phyloP scores from a whole-genome alignment of 2,329 filamentous ascomycete species.

The Aspergillus versicolor region DNA sequence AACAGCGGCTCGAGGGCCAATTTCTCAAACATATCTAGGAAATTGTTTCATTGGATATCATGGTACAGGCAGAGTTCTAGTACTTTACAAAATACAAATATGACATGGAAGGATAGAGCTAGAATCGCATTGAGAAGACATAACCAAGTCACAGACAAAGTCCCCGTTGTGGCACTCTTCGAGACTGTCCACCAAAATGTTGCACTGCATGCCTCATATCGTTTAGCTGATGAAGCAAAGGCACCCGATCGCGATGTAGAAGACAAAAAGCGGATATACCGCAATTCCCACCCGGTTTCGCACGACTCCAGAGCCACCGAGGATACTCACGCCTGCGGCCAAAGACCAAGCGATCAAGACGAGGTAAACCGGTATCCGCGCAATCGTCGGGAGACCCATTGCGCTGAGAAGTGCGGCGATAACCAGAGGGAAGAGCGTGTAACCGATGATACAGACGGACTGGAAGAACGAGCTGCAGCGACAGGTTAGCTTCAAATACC shows the following conservation, averaged over 20 bases:
- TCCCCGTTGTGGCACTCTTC: neutral
- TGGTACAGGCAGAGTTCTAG: slow-evolving; percentile 14
- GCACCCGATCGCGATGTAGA: slow-evolving; percentile 89
- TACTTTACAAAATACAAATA: slow-evolving; percentile 9
- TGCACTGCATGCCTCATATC: neutral
- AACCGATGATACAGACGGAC: slow-evolving; percentile 95
- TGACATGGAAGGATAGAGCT: slow-evolving; percentile 3
- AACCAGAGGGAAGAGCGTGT: slow-evolving; percentile 95
- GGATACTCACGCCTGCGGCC: slow-evolving; percentile 91
- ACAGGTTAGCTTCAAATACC: slow-evolving; percentile 18
- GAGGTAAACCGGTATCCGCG: slow-evolving; percentile 85
- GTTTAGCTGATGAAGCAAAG: slow-evolving; percentile 91
- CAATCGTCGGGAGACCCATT: slow-evolving; percentile 72
- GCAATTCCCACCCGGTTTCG: slow-evolving; percentile 92
- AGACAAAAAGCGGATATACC: slow-evolving; percentile 91
- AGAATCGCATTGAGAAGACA: slow-evolving; percentile 9
- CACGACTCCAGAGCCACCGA: slow-evolving; percentile 92
- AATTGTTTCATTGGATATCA: slow-evolving; percentile 22
- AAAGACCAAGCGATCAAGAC: slow-evolving; percentile 88
- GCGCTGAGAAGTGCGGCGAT: slow-evolving; percentile 89
- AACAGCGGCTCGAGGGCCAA: too few relatives aligned
- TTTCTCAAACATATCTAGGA: neutral
- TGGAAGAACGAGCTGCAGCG: slow-evolving; percentile 87
- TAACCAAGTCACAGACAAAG: neutral
- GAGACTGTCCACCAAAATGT: neutral